Evolutionary conservation across 371 early-diverging fungal species (phyloP).

Genomic region (Lichtheimia corymbifera): DNA sequence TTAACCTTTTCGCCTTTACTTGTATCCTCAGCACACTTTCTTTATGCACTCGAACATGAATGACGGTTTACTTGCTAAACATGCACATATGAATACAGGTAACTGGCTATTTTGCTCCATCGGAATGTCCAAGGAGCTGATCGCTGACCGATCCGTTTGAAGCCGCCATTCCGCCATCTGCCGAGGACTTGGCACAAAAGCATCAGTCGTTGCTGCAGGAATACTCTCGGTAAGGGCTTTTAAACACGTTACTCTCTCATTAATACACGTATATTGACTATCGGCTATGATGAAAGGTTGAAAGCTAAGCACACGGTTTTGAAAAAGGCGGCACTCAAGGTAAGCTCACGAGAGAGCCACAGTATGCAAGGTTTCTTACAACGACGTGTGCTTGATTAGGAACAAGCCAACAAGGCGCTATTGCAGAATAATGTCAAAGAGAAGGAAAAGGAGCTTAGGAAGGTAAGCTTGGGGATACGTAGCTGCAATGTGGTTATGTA

Average conservation of each 20-base stretch:
- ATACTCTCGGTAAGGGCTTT: constrained; percentile 53
- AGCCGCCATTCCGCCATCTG: constrained; percentile 48
- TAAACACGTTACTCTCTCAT: neutral
- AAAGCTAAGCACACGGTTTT: constrained; percentile 66
- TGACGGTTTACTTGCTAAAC: constrained; percentile 36
- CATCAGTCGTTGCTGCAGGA: constrained; percentile 62
- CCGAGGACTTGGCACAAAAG: constrained; percentile 65
- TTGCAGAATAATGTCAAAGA: constrained; percentile 64
- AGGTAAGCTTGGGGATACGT: constrained; percentile 34
- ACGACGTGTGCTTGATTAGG: constrained; percentile 29
- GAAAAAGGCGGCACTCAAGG: constrained; percentile 66
- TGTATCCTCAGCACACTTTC: neutral
- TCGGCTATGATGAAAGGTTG: constrained; percentile 25
- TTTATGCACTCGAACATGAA: constrained; percentile 29
- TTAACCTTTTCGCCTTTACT: too few species aligned
- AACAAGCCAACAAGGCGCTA: constrained; percentile 57
- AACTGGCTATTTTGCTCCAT: neutral
- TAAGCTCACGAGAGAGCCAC: constrained; percentile 12
- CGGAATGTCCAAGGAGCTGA: neutral
- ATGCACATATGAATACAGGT: constrained; percentile 37
- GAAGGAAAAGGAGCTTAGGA: constrained; percentile 67
- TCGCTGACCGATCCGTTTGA: neutral
- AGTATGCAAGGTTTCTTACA: neutral
- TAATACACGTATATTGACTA: neutral
- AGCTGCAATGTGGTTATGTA: too few species aligned